Evolutionary conservation across 495 filamentous ascomycete species (phyloP), one percentile per base, ranked within the genome.

Genomic region (Talaromyces borbonicus): DNA sequence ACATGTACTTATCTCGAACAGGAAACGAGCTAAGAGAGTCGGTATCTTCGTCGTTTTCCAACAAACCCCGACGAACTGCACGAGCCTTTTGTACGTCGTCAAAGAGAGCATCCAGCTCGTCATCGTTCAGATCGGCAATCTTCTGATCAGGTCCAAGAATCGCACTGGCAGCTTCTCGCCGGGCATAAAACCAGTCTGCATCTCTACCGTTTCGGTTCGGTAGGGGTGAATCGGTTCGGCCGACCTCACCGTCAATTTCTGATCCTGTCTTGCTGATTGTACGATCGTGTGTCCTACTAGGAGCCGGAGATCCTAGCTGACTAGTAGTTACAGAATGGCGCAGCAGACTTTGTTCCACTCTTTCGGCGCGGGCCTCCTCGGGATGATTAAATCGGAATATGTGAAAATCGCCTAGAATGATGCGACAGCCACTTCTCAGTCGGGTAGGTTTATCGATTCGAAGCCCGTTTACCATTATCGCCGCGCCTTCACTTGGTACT

Each of bases 321-420:
- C 73, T 89, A 33, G 81, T 82, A 4, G 86, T 88, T 29, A 95
- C 74, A 8, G 90, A 90, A 55, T 99, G 90, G 41, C 90, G 80
- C 44, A 99, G 68, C 7, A 90, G 66, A 55, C 87, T 95, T 53
- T 88, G 80, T 53, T 95, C 88, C 11, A 90, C 89, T 43, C 93
- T 71, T 62, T 99, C 92, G 5, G 88, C 89, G 11, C 87, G 79
- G 27, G 93, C 92, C 66, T 99, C 92, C 69, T 94, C 81, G 1
- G 92, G 92, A 59, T 99, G 87, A 53, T 99, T 99, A 69, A 99
- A 99, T 47, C 92, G 77, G 64, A 97, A 99, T 46, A 99, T 99
- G 59, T 99, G 92, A 56, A 99, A 99, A 62, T 99, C 92, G 12
- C 93, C 92, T 8, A 99, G 68, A 38, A 99, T 99, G 33, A 99